Percentiles rank a stretch among this genome's conserved stretches.
phyloP scores from a whole-genome alignment of 345 rosid species.

The Punica granatum region DNA sequence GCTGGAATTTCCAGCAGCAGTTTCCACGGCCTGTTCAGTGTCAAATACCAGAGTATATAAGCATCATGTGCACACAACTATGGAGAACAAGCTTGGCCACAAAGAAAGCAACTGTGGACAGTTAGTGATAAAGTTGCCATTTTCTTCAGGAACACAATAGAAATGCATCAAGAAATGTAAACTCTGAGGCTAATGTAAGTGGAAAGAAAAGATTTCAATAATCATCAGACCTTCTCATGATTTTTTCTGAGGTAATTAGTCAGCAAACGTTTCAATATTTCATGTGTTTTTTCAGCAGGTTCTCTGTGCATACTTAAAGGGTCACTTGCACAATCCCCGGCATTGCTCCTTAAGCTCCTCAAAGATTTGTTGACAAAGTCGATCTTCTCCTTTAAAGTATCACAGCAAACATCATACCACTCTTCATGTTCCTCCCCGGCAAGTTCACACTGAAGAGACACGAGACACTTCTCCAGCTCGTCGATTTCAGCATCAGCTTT shows the following conservation, averaged over 20 bases:
- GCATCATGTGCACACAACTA: background rate
- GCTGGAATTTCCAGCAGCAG: background rate
- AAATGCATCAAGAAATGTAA: background rate
- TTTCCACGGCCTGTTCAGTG: background rate
- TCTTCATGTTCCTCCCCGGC: conserved; percentile 44
- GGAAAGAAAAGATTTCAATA: background rate
- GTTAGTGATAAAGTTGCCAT: background rate
- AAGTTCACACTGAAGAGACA: conserved; percentile 34
- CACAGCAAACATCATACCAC: conserved; percentile 37
- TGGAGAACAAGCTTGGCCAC: background rate
- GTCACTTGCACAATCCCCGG: conserved; percentile 25
- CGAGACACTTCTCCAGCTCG: conserved; percentile 40
- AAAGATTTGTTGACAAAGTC: conserved; percentile 24
- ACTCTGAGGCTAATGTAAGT: background rate
- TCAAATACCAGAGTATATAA: background rate
- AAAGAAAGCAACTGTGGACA: background rate
- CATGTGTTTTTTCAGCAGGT: conserved; percentile 35
- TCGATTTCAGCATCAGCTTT: conserved; percentile 44
- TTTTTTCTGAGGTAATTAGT: conserved; percentile 13
- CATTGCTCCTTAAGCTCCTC: conserved; percentile 27
- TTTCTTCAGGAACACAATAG: background rate
- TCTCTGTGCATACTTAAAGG: conserved; percentile 22
- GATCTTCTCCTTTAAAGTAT: conserved; percentile 39
- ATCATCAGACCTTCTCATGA: conserved; percentile 32
- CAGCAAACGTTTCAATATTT: conserved; percentile 30